Conservation (phyloP, 176 grass and related monocot genomes). For the Elaeis guineensis region DNA sequence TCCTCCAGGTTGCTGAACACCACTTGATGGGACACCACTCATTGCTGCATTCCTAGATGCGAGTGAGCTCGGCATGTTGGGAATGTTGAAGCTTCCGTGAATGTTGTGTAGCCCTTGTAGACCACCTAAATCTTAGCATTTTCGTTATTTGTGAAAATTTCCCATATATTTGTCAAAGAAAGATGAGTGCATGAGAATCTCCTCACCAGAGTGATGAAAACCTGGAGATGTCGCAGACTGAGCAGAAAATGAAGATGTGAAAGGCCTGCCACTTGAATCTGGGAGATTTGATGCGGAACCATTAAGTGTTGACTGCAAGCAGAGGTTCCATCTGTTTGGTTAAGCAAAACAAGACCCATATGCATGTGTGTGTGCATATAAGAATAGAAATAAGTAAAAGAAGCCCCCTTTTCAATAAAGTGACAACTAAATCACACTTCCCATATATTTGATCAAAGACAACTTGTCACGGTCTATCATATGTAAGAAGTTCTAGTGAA, state of each 20-base stretch:
- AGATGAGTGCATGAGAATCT: neutral
- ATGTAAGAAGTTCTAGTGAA: too few species aligned
- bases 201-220: conserved; percentile 86
- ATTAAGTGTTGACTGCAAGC: conserved; percentile 67
- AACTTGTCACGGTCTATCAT: too few species aligned
- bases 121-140: conserved; percentile 6
- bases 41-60: conserved; percentile 73
- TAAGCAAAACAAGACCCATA: too few species aligned
- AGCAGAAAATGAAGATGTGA: conserved; percentile 60
- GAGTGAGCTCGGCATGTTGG: conserved; percentile 73
- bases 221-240: conserved; percentile 66
- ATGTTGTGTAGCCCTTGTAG: conserved; percentile 72
- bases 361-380: too few species aligned
- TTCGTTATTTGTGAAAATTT: neutral
- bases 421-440: too few species aligned
- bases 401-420: too few species aligned
- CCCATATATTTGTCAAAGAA: neutral
- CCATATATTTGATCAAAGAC: too few species aligned
- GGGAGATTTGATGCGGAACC: conserved; percentile 64
- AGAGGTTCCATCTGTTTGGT: neutral
- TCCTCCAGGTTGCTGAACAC: conserved; percentile 79
- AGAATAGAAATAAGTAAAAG: too few species aligned
- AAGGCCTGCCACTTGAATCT: conserved; percentile 73
- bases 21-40: conserved; percentile 64
- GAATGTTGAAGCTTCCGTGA: conserved; percentile 71